phyloP scores from a whole-genome alignment of 83 land plant genomes.

The Thuja plicata region DNA sequence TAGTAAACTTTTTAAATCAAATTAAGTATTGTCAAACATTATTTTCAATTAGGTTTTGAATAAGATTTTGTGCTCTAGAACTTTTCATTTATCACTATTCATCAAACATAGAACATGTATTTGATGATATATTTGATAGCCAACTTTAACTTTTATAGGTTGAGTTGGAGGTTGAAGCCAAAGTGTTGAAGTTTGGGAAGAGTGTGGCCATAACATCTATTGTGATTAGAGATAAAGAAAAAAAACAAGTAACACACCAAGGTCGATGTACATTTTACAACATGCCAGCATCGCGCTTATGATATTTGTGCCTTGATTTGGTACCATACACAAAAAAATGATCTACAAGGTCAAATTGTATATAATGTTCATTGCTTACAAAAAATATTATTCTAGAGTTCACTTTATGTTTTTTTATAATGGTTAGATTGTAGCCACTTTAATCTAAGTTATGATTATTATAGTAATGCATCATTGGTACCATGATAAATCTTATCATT shows the following conservation, averaged over 20 bases:
- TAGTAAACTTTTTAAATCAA: too few relatives aligned
- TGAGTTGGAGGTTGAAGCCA: constrained; percentile 33
- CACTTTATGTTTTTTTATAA: not conserved
- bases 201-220: constrained; percentile 35
- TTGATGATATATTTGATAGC: not conserved
- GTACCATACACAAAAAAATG: not conserved
- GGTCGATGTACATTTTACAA: constrained; percentile 44
- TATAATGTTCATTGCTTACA: not conserved
- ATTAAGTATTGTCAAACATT: too few relatives aligned
- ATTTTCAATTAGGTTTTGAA: too few relatives aligned
- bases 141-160: constrained; percentile 18
- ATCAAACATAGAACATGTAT: not conserved
- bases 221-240: constrained; percentile 28
- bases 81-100: not conserved
- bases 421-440: not conserved
- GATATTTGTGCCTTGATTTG: not conserved
- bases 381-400: not conserved
- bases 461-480: too few relatives aligned
- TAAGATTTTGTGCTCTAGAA: too few relatives aligned
- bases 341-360: not conserved
- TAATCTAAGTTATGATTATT: not conserved
- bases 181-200: constrained; percentile 49
- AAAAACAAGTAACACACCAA: constrained; percentile 22
- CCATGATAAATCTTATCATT: too few relatives aligned
- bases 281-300: constrained; percentile 35